phyloP scores from a whole-genome alignment of 345 rosid species.

The Aquilaria sinensis region DNA sequence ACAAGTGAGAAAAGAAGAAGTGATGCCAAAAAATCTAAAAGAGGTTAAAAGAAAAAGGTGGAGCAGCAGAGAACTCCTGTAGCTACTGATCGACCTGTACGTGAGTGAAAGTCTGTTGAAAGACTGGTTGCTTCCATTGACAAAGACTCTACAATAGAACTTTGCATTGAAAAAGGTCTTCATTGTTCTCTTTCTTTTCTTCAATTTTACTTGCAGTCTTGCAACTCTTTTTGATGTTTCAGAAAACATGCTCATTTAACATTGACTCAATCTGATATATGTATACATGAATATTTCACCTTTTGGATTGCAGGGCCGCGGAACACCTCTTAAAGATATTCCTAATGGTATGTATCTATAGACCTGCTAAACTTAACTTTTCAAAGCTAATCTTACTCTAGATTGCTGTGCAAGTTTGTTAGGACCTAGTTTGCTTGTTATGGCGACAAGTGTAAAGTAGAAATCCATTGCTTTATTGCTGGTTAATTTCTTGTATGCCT shows the following conservation, averaged over 20 bases:
- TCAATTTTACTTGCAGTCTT: not conserved
- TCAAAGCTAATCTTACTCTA: too few species aligned
- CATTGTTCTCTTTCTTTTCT: constrained; percentile 6
- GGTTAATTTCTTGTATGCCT: too few species aligned
- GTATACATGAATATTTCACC: constrained; percentile 16
- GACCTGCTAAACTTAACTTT: too few species aligned
- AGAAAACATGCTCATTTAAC: not conserved
- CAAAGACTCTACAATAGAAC: constrained; percentile 58
- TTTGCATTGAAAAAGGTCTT: constrained; percentile 69
- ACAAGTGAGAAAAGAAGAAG: not conserved
- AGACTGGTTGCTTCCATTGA: constrained; percentile 83
- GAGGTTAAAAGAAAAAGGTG: constrained; percentile 38
- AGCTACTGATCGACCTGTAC: constrained; percentile 67
- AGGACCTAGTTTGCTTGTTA: too few species aligned
- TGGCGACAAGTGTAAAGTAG: too few species aligned
- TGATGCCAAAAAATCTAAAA: constrained; percentile 25
- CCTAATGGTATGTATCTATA: constrained; percentile 63
- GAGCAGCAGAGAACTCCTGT: constrained; percentile 57
- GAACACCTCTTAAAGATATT: constrained; percentile 83
- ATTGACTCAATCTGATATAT: not conserved
- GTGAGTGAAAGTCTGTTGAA: constrained; percentile 90
- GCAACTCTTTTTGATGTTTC: not conserved
- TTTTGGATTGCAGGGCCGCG: constrained; percentile 66
- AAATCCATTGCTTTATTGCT: too few species aligned
- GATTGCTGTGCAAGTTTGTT: too few species aligned